Evolutionary conservation across 306 rosid genomes (phyloP).

Genomic region (Geum urbanum): DNA sequence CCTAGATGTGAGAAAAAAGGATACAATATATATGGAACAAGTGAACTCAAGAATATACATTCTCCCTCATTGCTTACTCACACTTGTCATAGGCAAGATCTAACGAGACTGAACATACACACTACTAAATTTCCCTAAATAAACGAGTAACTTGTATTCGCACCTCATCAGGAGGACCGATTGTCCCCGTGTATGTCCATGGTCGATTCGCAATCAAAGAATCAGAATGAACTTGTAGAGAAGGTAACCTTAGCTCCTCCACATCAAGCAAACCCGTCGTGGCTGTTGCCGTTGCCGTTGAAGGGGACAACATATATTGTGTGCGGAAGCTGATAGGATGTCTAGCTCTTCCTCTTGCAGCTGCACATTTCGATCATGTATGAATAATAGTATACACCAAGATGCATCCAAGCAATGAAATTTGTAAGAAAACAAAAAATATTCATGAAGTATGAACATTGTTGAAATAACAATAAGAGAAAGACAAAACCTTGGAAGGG

Average conservation of each 20-base stretch:
- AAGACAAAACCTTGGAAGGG: constrained; percentile 9
- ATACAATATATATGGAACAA: too few relatives aligned
- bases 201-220: constrained; percentile 37
- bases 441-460: too few relatives aligned
- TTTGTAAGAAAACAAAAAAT: too few relatives aligned
- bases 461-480: too few relatives aligned
- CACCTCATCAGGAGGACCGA: constrained; percentile 47
- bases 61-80: background rate
- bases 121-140: background rate
- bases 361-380: constrained; percentile 38
- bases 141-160: background rate
- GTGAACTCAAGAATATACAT: background rate
- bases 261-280: constrained; percentile 44
- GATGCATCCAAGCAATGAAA: background rate
- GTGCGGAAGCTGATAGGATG: constrained; percentile 43
- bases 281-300: constrained; percentile 47
- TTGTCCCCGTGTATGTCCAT: constrained; percentile 49
- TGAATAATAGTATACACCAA: background rate
- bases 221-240: constrained; percentile 41
- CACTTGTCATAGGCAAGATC: too few relatives aligned
- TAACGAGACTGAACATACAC: background rate
- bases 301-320: constrained; percentile 53
- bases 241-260: constrained; percentile 50
- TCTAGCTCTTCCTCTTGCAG: constrained; percentile 34
- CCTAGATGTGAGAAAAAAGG: too few relatives aligned